Evolutionary conservation across 768 basidiomycete species (phyloP).

Genomic region (Auriscalpium microsporum): DNA sequence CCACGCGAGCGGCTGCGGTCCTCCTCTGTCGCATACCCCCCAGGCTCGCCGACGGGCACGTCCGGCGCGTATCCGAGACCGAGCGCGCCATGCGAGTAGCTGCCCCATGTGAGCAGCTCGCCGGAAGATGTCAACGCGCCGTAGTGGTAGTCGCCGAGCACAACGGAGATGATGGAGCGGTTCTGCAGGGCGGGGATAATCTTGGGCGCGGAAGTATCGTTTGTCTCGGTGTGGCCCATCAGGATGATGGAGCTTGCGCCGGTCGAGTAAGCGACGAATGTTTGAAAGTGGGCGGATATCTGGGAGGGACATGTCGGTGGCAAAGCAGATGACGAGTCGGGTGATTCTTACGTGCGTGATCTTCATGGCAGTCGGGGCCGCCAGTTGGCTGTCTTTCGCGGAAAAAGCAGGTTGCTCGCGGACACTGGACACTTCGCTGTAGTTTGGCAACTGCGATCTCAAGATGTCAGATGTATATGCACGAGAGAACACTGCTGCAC

Average conservation of each 20-base stretch:
- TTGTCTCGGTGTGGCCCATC: conserved; percentile 50
- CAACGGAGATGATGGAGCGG: conserved; percentile 73
- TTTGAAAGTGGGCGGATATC: conserved; percentile 78
- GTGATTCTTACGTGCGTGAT: conserved; percentile 61
- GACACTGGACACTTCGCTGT: conserved; percentile 55
- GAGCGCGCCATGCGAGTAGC: conserved; percentile 68
- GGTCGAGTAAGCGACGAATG: conserved; percentile 78
- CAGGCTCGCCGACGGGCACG: conserved; percentile 46
- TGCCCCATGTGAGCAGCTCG: conserved; percentile 74
- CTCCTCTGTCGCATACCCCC: conserved; percentile 41
- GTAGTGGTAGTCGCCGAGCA: conserved; percentile 88
- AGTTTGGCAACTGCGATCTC: conserved; percentile 53
- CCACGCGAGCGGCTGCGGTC: conserved; percentile 23
- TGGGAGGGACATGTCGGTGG: conserved; percentile 25
- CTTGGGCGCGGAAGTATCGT: conserved; percentile 38
- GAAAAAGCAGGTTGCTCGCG: conserved; percentile 37
- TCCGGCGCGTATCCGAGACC: conserved; percentile 72
- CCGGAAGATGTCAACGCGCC: conserved; percentile 77
- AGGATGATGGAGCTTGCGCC: conserved; percentile 65
- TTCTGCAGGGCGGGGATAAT: conserved; percentile 71
- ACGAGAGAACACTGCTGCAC: neutral
- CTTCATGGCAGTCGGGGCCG: conserved; percentile 38
- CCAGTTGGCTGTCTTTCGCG: conserved; percentile 18
- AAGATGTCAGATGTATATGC: too few relatives aligned
- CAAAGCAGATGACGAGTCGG: neutral